Evolutionary conservation across 176 grass and related monocot genomes (phyloP).

Genomic region (Avena atlantica): DNA sequence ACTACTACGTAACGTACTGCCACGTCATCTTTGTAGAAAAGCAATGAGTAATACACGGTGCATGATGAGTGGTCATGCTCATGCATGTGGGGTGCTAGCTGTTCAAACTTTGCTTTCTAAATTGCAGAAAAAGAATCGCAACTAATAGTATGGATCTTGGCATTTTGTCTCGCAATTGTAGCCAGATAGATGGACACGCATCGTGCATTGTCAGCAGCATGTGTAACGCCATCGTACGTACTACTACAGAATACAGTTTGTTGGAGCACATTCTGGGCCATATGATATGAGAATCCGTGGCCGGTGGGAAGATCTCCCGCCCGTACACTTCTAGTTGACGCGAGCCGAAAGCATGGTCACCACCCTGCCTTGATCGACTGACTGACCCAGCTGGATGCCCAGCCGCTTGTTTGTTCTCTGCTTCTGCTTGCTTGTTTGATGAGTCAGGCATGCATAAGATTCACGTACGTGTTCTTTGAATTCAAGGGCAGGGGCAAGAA

Average conservation of each 20-base stretch:
- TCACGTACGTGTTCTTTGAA: conserved; percentile 33
- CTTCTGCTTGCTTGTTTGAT: neutral
- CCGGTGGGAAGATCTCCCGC: conserved; percentile 3
- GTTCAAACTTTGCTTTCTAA: conserved; percentile 27
- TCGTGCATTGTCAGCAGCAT: conserved; percentile 17
- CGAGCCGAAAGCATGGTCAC: neutral
- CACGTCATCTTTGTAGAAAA: neutral
- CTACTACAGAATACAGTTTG: neutral
- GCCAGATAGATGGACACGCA: neutral
- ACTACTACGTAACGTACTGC: neutral
- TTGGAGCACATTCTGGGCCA: neutral
- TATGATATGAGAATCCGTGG: conserved; percentile 18
- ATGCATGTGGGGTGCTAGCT: conserved; percentile 15
- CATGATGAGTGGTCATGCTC: conserved; percentile 11
- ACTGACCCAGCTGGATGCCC: conserved; percentile 19
- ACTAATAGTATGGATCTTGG: conserved; percentile 25
- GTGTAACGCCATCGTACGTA: neutral
- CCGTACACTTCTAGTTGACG: conserved; percentile 33
- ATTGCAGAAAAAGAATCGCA: neutral
- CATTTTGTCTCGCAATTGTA: conserved; percentile 37
- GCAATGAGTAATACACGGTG: neutral
- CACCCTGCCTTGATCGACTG: no score
- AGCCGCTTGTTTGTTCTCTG: neutral
- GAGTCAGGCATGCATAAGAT: neutral
- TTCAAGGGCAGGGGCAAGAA: neutral